Evolutionary conservation across 2,329 filamentous ascomycete genomes (phyloP), one percentile per base, ranked within the genome.

Genomic region (Amphichorda felina): DNA sequence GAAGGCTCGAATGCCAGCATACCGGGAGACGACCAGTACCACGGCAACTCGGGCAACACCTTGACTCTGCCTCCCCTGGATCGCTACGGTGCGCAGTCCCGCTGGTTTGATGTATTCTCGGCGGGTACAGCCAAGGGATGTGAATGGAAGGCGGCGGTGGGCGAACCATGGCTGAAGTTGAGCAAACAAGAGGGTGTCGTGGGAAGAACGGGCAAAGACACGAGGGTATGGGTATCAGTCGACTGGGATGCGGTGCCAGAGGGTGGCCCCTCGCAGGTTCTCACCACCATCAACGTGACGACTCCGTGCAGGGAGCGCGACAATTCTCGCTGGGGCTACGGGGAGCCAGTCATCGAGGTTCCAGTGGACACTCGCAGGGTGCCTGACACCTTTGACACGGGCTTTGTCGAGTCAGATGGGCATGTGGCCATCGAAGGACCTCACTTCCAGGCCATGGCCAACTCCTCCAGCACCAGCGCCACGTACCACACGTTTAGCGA

Each of bases 1-100:
- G 75, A 82, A 50, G 75, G 70, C 7, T 69, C 63, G 41, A 80
- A 82, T 46, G 78, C 73, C 2, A 75, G 71, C 1, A 68, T 82
- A 8, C 75, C 75, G 2, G 76, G 78, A 31, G 79, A 83, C 43
- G 39, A 48, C 37, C 33, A 44, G 30, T 49, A 42, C 43, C 47
- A 49, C 54, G 15, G 48, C 45, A 75, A 71, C 47, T 64, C 68
- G 5, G 65, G 60, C 30, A 65, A 66, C 41, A 66, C 59, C 3
- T 63, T 79, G 13, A 59, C 62, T 1, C 59, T 77, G 8, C 70
- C 72, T 17, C 61, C 68, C 0, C 59, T 80, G 34, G 72, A 75
- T 42, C 70, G 68, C 0, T 79, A 75, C 40, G 72, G 73, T 5
- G 61, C 66, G 0, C 46, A 53, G 3, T 64, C 60, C 1, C 64